phyloP scores from a whole-genome alignment of 768 basidiomycete species.

The Boletus rubescentipes region DNA sequence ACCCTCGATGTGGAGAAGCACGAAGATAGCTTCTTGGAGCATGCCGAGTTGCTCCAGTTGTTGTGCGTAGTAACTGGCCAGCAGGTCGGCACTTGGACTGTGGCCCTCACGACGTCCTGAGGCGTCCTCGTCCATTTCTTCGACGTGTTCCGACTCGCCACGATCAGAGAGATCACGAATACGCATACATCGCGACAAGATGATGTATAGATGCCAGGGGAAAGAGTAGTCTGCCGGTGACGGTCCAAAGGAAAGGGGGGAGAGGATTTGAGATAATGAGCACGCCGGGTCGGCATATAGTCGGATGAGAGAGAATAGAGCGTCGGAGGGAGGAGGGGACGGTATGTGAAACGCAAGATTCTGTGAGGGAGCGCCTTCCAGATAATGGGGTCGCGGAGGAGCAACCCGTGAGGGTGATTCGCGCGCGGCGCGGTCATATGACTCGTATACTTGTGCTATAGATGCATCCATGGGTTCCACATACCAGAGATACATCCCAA shows the following conservation, averaged over 20 bases:
- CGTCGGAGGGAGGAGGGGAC: constrained; percentile 56
- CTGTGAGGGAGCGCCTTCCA: constrained; percentile 31
- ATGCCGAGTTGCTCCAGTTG: constrained; percentile 81
- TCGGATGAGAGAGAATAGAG: constrained; percentile 77
- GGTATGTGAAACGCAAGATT: constrained; percentile 43
- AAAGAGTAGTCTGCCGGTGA: constrained; percentile 80
- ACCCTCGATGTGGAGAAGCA: constrained; percentile 84
- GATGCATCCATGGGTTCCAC: constrained; percentile 68
- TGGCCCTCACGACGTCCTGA: constrained; percentile 65
- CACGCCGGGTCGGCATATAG: constrained; percentile 71
- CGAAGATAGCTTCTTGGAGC: constrained; percentile 86
- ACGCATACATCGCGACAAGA: constrained; percentile 80
- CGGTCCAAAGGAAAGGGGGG: constrained; percentile 71
- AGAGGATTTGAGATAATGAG: constrained; percentile 66
- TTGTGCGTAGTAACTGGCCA: constrained; percentile 82
- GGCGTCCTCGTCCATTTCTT: constrained; percentile 39
- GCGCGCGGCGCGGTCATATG: constrained; percentile 51
- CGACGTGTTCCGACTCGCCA: constrained; percentile 42
- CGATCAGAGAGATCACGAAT: constrained; percentile 89
- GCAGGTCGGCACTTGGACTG: constrained; percentile 77
- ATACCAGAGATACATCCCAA: constrained; percentile 92
- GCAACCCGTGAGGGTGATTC: constrained; percentile 43
- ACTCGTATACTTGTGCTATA: constrained; percentile 63
- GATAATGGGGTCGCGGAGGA: constrained; percentile 60
- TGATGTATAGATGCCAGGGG: constrained; percentile 90